phyloP scores from a whole-genome alignment of 2,329 filamentous ascomycete genomes.

The Davidsoniella eucalypti region DNA sequence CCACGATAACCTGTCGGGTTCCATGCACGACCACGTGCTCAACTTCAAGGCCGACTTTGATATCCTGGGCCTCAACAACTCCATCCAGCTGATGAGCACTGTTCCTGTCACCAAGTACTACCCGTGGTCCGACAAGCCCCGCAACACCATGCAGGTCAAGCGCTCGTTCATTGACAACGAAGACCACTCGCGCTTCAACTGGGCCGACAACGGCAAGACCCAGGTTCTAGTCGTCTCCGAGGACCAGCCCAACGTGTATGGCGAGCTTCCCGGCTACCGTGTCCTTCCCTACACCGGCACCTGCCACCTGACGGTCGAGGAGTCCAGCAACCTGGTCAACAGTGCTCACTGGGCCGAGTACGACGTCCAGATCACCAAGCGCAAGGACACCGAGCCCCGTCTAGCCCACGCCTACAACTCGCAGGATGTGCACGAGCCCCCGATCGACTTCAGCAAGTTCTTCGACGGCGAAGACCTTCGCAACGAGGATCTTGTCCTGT shows the following conservation, averaged over 20 bases:
- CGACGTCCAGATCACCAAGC: slow-evolving; percentile 29
- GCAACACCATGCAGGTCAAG: slow-evolving; percentile 20
- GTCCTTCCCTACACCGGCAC: slow-evolving; percentile 22
- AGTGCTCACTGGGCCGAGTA: slow-evolving; percentile 25
- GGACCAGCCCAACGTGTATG: slow-evolving; percentile 28
- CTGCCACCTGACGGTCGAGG: slow-evolving; percentile 28
- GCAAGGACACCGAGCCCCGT: slow-evolving; percentile 26
- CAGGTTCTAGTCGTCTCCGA: slow-evolving; percentile 30
- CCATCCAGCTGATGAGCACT: slow-evolving; percentile 21
- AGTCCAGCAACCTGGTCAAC: slow-evolving; percentile 24
- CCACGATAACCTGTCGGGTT: slow-evolving; percentile 20
- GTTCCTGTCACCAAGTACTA: slow-evolving; percentile 19
- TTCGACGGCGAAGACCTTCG: slow-evolving; percentile 17
- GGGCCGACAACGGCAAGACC: slow-evolving; percentile 26
- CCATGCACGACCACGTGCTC: slow-evolving; percentile 24
- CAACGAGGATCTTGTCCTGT: slow-evolving; percentile 28
- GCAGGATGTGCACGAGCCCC: slow-evolving; percentile 23
- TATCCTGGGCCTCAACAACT: slow-evolving; percentile 21
- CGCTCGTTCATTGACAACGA: slow-evolving; percentile 16
- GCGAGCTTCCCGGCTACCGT: slow-evolving; percentile 30
- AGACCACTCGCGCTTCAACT: slow-evolving; percentile 19
- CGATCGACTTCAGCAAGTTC: slow-evolving; percentile 30
- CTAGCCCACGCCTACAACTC: slow-evolving; percentile 21
- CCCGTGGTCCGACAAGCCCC: slow-evolving; percentile 23
- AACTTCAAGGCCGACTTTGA: slow-evolving; percentile 27